A percentile compares a stretch with the other conserved stretches of the same genome.
Evolutionary conservation across 306 rosid genomes (phyloP).

Genomic region (Carpinus fangiana): DNA sequence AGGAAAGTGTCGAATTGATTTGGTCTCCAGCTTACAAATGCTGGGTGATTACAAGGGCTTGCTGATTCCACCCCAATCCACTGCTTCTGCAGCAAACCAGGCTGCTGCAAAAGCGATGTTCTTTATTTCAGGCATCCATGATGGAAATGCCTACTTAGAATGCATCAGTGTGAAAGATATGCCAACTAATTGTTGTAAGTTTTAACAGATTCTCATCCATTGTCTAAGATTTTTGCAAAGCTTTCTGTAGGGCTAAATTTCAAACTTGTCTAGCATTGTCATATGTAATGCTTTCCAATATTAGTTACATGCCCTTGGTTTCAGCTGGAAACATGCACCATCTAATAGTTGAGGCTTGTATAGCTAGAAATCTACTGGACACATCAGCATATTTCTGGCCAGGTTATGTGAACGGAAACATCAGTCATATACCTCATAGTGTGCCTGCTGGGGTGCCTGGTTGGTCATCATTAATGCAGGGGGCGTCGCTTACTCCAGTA

Average conservation of each 20-base stretch:
- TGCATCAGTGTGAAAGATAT: conserved; percentile 64
- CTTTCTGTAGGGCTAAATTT: background rate
- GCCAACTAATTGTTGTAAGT: conserved; percentile 80
- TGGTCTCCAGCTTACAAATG: conserved; percentile 75
- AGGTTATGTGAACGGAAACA: conserved; percentile 72
- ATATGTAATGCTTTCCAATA: conserved; percentile 6
- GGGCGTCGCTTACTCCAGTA: conserved; percentile 63
- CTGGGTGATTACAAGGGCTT: conserved; percentile 84
- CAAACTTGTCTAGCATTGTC: background rate
- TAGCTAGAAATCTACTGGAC: conserved; percentile 83
- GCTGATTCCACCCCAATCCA: conserved; percentile 77
- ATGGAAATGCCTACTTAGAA: conserved; percentile 72
- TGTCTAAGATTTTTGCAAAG: conserved; percentile 1
- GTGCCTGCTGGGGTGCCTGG: conserved; percentile 70
- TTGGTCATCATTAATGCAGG: conserved; percentile 90
- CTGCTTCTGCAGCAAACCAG: conserved; percentile 75
- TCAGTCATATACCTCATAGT: conserved; percentile 73
- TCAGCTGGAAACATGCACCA: conserved; percentile 97
- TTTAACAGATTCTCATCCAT: conserved; percentile 24
- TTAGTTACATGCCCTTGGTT: conserved; percentile 24
- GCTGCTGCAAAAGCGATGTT: conserved; percentile 95
- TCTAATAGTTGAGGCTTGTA: conserved; percentile 95
- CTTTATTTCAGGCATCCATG: conserved; percentile 65
- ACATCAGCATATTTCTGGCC: conserved; percentile 92
- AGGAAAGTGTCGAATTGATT: conserved; percentile 58